Percentiles rank a stretch among this genome's conserved stretches.
phyloP scores from a whole-genome alignment of 352 stramenopile genomes.

The Blastocystis sp. region DNA sequence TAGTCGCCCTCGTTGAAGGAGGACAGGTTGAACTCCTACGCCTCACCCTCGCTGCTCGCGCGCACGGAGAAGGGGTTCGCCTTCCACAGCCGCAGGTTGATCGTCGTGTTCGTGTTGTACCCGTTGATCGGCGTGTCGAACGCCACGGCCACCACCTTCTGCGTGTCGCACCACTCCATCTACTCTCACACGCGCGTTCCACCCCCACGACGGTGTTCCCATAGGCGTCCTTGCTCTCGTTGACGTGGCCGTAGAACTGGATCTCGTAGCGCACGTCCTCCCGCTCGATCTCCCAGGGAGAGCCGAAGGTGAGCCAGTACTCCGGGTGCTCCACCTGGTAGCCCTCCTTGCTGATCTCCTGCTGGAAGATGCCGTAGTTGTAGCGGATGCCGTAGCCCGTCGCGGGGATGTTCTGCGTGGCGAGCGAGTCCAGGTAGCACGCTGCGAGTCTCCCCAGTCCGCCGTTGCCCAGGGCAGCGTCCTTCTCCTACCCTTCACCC shows the following conservation, averaged over 20 bases:
- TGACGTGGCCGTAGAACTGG: slow-evolving; percentile 71
- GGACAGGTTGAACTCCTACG: slow-evolving; percentile 71
- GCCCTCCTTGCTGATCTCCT: slow-evolving; percentile 69
- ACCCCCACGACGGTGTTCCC: slow-evolving; percentile 14
- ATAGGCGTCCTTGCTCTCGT: slow-evolving; percentile 42
- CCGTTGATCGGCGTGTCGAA: slow-evolving; percentile 73
- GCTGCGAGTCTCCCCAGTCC: slow-evolving; percentile 71
- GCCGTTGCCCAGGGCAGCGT: slow-evolving; percentile 72
- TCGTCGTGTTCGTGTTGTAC: slow-evolving; percentile 71
- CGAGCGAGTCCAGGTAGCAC: slow-evolving; percentile 73
- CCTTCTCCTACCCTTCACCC: slow-evolving; percentile 59
- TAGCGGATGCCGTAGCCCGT: slow-evolving; percentile 73
- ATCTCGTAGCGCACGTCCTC: slow-evolving; percentile 70
- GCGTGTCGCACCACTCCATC: slow-evolving; percentile 66
- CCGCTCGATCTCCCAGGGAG: slow-evolving; percentile 73
- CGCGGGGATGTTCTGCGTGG: slow-evolving; percentile 72
- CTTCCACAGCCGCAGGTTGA: slow-evolving; percentile 72
- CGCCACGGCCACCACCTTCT: slow-evolving; percentile 70
- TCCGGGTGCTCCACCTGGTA: slow-evolving; percentile 72
- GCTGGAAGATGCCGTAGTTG: slow-evolving; percentile 73
- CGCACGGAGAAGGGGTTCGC: slow-evolving; percentile 55
- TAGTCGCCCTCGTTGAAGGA: slow-evolving; percentile 72
- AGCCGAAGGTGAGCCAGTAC: slow-evolving; percentile 72
- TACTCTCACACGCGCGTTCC: background rate
- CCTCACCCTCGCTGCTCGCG: background rate